Base-by-base conservation (phyloP, 306 rosid species). In the Benincasa hispida region DNA sequence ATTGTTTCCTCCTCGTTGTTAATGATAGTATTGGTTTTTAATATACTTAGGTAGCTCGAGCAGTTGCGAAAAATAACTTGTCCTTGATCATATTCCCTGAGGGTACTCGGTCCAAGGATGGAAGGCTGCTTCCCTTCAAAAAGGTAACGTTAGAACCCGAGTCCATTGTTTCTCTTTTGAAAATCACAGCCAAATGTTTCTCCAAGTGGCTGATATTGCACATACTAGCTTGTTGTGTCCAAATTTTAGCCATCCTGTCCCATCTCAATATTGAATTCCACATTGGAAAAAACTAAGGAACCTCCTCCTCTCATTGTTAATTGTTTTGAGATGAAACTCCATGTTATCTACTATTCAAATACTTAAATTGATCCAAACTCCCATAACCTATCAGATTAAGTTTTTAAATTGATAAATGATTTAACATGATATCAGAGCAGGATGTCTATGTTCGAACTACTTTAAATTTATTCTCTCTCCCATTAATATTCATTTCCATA, bases 91-190 rank as follows among this genome's bases (percentile, higher is more conserved):
- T 87, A 53, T 87, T 87, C 67, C 91, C 90, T 0, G 91, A 89
- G 85, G 90, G 88, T 41, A 89, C 91, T 42, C 80, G 91, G 84
- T 86, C 90, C 4, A 84, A 60, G 32, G 60, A 79, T 53, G 93
- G 91, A 59, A 79, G 87, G 41, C 72, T 87, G 15, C 94, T 89
- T 22, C 90, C 88, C 5, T 89, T 86, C 79, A 89, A 89, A 81
- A 89, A 89, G 75, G 91, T 81, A 83, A 84, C 42, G 12, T 69
- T 24, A 13, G 1, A 13, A 11, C 5, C 0, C 2, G 35, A 22
- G 65, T 59, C 28, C 28, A 11, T 13, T 10, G 9, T 59, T 59
- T 59, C 3, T 59, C 65, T 59, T 59, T 25, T 59, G 35, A 22
- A 66, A 17, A 35, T 66, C 25, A 35, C 28, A 9, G 72, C 18